Conservation (phyloP, 2,329 filamentous ascomycete genomes). For the Aspergillus phoenicis region DNA sequence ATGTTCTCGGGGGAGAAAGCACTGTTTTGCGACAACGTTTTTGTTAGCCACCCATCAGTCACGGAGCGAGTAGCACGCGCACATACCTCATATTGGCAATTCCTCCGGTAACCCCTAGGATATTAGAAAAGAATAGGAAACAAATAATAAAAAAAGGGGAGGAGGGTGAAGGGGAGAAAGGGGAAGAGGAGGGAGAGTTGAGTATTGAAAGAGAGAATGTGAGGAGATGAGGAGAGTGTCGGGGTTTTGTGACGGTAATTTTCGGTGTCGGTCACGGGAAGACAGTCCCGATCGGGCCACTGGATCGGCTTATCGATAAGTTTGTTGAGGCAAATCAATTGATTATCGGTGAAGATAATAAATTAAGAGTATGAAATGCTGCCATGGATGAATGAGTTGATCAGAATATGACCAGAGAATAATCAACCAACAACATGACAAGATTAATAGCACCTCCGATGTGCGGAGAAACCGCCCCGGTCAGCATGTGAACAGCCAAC, state of each 20-base stretch:
- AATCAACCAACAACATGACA: too few relatives aligned
- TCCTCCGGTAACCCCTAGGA: slow-evolving; percentile 13
- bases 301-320: not conserved
- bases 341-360: not conserved
- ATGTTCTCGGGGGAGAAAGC: slow-evolving; percentile 58
- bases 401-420: too few relatives aligned
- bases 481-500: not conserved
- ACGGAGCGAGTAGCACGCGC: not conserved
- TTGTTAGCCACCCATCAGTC: slow-evolving; percentile 1
- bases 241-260: slow-evolving; percentile 12
- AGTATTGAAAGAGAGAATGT: slow-evolving; percentile 11
- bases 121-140: slow-evolving; percentile 1
- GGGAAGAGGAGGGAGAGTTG: slow-evolving; percentile 10
- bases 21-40: slow-evolving; percentile 25
- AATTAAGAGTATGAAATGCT: not conserved
- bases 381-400: not conserved
- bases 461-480: not conserved
- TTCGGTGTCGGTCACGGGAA: not conserved
- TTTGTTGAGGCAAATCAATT: not conserved
- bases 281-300: not conserved
- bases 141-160: slow-evolving; percentile 3
- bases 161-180: slow-evolving; percentile 1
- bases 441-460: not conserved
- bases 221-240: slow-evolving; percentile 10
- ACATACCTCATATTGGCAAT: slow-evolving; percentile 34